Evolutionary conservation across 352 stramenopile species (phyloP), one percentile per base, ranked within the genome.

Genomic region (Phytopythium chamaehyphon): DNA sequence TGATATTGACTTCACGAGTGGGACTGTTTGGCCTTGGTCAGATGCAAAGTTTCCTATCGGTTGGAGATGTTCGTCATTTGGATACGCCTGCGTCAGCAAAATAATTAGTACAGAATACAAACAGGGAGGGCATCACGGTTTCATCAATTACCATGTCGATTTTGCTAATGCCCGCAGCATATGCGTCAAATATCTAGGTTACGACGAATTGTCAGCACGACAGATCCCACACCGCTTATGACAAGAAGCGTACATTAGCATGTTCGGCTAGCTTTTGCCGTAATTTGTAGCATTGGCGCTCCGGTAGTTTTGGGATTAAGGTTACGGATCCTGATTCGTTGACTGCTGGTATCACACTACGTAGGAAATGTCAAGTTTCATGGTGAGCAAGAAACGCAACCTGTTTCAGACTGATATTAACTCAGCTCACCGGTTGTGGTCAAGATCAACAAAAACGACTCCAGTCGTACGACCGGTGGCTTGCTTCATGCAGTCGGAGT

Each of bases 401-500:
- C n/a, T n/a, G n/a, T n/a, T n/a, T n/a, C n/a, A n/a, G n/a, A n/a
- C n/a, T n/a, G n/a, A n/a, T n/a, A n/a, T n/a, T n/a, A n/a, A n/a
- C n/a, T n/a, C n/a, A n/a, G n/a, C 54, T 19, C 59, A 88, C 77
- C 78, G 69, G 54, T 98, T 97, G 45, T 92, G 77, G 61, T 98
- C 94, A 14, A 98, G 59, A 74, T 98, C 93, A 1, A 98, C 89
- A 45, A 97, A 97, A 6, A 98, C 76, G 7, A 98, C 90, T 9
- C 86, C 89, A 11, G 59, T 76, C 1, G 90, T 81, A 66, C 82
- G 69, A 24, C 64, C 57, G n/a, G 66, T 66, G 10, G 75, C 64
- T 49, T 78, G 67, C 16, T 81, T 87, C 26, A 95, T 61, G 50
- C 73, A 92, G 47, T 93, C 76, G 1, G 82, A 82, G 54, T 97